Base-by-base conservation (phyloP, 306 rosid genomes). In the Gastrolobium bilobum region DNA sequence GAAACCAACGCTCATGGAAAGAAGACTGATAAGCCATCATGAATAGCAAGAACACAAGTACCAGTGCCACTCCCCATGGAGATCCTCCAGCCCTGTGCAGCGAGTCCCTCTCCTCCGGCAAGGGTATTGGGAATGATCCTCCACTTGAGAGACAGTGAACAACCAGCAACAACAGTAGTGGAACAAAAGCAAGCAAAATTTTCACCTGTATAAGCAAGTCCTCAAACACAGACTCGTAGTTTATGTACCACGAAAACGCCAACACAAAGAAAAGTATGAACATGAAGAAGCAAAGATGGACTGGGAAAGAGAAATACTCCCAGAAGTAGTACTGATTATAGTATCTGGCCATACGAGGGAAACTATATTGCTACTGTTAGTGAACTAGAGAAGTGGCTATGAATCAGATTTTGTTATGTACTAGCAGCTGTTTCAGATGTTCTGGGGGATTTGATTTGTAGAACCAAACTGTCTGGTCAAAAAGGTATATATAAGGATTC, bases 21-120 rank as follows among this genome's bases (percentile, higher is more conserved):
- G 94, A 88, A 75, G 97, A 88, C 20, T 92, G 99, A 84, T 88
- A 66, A 30, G 97, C 84, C 73, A 92, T 74, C 89, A 92, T 59
- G 74, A 83, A 83, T 53, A 94, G 40, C 4, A 94, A 82, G 38
- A 94, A 84, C 11, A 94, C 52, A 63, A 94, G 97, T 87, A 94
- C 58, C 5, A 88, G 54, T 0, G 80, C 97, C 0, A 94, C 90
- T 2, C 98, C 98, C 97, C 97, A 94, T 0, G 98, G 98, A 1
- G 98, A 92, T 1, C 90, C 97, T 10, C 97, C 95, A 8, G 95
- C 98, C 4, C 93, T 82, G 44, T 92, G 97, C 34, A 94, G 84
- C 13, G 92, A 86, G 0, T 94, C 91, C 60, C 63, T 83, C 58
- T 91, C 92, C 4, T 88, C 87, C 0, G 95, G 91, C 34, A 83